phyloP scores from a whole-genome alignment of 2,329 filamentous ascomycete genomes.

The Cercospora nicotianae region DNA sequence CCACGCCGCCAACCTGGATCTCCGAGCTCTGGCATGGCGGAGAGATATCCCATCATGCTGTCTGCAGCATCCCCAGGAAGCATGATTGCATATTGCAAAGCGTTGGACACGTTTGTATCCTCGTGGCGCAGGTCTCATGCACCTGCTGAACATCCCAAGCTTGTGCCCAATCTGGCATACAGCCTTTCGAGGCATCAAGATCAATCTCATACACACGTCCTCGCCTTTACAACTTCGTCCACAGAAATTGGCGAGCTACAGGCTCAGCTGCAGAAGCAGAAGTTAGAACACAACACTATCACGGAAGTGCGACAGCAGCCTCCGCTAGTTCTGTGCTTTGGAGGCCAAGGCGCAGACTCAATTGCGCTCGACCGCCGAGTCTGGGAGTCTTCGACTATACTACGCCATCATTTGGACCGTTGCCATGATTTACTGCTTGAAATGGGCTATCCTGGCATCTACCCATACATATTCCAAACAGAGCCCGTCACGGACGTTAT shows the following conservation, averaged over 20 bases:
- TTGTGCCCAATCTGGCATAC: background rate
- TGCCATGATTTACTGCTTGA: conserved; percentile 10
- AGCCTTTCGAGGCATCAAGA: conserved; percentile 6
- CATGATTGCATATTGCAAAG: conserved; percentile 3
- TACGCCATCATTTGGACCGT: conserved; percentile 17
- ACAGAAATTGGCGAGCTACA: background rate
- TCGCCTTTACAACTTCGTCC: conserved; percentile 1
- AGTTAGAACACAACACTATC: background rate
- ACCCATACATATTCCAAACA: conserved; percentile 18
- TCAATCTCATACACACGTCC: background rate
- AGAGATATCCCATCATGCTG: conserved; percentile 8
- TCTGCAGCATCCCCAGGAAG: background rate
- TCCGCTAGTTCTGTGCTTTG: conserved; percentile 20
- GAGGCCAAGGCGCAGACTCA: conserved; percentile 13
- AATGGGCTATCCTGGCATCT: conserved; percentile 18
- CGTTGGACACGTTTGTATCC: background rate
- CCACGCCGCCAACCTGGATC: background rate
- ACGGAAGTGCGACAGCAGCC: conserved; percentile 1
- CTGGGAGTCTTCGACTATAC: background rate
- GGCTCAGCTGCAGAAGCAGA: background rate
- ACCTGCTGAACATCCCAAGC: background rate
- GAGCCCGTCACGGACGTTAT: conserved; percentile 17
- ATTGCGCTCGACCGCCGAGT: conserved; percentile 15
- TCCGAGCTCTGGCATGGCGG: background rate
- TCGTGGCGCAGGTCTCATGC: background rate